Conservation (phyloP, 257 asterid genomes). For the Thymus quinquecostatus region DNA sequence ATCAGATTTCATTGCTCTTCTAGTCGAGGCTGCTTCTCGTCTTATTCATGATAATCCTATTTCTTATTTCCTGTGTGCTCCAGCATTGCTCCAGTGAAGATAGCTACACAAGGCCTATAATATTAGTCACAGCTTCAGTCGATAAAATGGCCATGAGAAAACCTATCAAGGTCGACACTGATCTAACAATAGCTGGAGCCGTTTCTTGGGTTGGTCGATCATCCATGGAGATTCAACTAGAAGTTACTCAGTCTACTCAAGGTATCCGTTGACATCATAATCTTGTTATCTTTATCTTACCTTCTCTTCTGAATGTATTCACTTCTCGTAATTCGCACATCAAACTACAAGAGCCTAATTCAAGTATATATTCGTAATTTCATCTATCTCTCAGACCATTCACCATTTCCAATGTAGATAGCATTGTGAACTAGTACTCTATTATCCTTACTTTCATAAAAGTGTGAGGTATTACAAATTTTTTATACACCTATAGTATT, state of each 20-base stretch:
- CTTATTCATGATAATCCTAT: neutral
- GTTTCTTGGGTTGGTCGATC: constrained; percentile 97
- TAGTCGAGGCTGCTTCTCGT: neutral
- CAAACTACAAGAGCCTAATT: too few relatives aligned
- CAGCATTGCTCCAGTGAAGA: constrained; percentile 81
- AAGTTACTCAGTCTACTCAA: constrained; percentile 65
- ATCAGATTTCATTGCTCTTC: neutral
- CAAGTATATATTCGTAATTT: too few relatives aligned
- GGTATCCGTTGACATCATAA: constrained; percentile 47
- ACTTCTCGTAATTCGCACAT: too few relatives aligned
- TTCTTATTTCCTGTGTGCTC: constrained; percentile 12
- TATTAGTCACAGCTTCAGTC: constrained; percentile 91
- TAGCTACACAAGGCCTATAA: constrained; percentile 71
- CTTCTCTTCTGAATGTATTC: constrained; percentile 2
- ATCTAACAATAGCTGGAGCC: constrained; percentile 72
- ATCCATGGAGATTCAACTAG: constrained; percentile 91
- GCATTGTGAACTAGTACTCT: too few relatives aligned
- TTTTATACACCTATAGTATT: too few relatives aligned
- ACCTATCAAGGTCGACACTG: constrained; percentile 67
- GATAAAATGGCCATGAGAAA: constrained; percentile 83
- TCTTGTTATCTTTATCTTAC: neutral
- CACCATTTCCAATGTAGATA: too few relatives aligned
- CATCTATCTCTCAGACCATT: too few relatives aligned
- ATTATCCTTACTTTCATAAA: too few relatives aligned
- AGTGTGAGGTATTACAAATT: too few relatives aligned